Percentiles rank a stretch among this genome's conserved stretches.
Evolutionary conservation across 345 rosid genomes (phyloP).

Genomic region (Lumnitzera littorea): DNA sequence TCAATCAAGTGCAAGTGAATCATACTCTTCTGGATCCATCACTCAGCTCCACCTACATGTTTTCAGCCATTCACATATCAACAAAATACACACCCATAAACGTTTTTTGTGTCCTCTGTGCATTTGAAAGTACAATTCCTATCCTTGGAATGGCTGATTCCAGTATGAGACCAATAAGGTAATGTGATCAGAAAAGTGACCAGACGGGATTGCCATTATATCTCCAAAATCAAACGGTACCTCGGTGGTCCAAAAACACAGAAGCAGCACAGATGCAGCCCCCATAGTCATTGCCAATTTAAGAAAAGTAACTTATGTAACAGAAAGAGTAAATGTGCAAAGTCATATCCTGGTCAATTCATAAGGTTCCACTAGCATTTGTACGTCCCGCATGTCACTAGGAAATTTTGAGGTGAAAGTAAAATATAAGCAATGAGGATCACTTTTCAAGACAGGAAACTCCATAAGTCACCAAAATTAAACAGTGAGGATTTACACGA

Average conservation of each 20-base stretch:
- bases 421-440: neutral
- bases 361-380: neutral
- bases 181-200: no score
- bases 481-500: no score
- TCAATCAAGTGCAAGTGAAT: no score
- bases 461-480: neutral
- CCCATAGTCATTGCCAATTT: neutral
- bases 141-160: no score
- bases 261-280: neutral
- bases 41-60: slow-evolving; percentile 7
- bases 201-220: no score
- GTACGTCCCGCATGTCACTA: neutral
- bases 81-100: no score
- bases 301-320: neutral
- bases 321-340: neutral
- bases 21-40: neutral
- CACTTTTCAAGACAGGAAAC: neutral
- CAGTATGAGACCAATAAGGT: no score
- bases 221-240: no score
- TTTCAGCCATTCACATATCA: slow-evolving; percentile 6
- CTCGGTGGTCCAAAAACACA: neutral
- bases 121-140: no score
- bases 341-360: neutral
- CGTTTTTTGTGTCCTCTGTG: no score
- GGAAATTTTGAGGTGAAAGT: neutral